Percentiles rank a stretch among this genome's conserved stretches.
Conservation (phyloP, 1,284 basidiomycete genomes). For the Inonotus obliquus region DNA sequence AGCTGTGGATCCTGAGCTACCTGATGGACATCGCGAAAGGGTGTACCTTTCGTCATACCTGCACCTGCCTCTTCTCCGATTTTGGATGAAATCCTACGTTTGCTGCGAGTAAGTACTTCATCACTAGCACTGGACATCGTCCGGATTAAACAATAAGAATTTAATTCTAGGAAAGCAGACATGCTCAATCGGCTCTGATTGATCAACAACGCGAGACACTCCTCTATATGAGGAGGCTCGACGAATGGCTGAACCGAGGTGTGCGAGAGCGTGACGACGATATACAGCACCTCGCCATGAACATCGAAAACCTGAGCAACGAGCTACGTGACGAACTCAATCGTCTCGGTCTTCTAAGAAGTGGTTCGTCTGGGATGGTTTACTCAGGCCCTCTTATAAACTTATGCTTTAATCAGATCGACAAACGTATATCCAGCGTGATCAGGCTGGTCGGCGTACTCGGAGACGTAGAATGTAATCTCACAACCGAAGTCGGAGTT, state of each 20-base stretch:
- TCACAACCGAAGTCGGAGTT: too few species aligned
- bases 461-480: too few species aligned
- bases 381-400: too few species aligned
- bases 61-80: not conserved
- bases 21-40: not conserved
- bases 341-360: conserved; percentile 22
- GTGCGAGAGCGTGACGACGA: conserved; percentile 70
- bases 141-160: not conserved
- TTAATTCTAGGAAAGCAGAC: conserved; percentile 56
- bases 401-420: too few species aligned
- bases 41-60: not conserved
- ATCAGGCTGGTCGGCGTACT: too few species aligned
- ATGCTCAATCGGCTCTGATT: conserved; percentile 64
- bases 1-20: too few species aligned
- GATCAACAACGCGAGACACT: conserved; percentile 75
- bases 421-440: too few species aligned
- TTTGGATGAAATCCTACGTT: conserved; percentile 41
- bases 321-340: conserved; percentile 49
- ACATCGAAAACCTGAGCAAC: conserved; percentile 39
- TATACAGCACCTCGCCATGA: conserved; percentile 53
- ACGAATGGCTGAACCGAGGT: conserved; percentile 70
- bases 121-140: not conserved
- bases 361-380: not conserved
- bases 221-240: conserved; percentile 66
- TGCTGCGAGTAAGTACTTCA: conserved; percentile 47